phyloP scores from a whole-genome alignment of 176 grass and related monocot species.

The Areca catechu region DNA sequence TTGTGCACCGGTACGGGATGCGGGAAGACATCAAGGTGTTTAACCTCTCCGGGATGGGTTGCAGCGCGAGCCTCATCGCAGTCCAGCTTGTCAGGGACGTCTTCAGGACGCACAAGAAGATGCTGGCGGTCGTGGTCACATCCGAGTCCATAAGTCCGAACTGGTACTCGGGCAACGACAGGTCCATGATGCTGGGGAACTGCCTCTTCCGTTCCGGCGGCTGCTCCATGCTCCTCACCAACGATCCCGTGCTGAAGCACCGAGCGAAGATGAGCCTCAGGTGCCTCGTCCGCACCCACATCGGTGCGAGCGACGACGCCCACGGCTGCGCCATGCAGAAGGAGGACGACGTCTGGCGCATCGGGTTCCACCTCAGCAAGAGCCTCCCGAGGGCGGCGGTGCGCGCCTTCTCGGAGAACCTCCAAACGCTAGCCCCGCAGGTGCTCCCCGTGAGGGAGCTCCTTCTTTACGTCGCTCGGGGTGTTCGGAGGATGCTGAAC shows the following conservation, averaged over 20 bases:
- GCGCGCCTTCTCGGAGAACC: conserved; percentile 69
- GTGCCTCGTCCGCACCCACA: conserved; percentile 49
- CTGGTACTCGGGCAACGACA: conserved; percentile 87
- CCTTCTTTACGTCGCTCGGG: conserved; percentile 20
- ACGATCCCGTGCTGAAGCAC: conserved; percentile 35
- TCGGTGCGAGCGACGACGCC: conserved; percentile 49
- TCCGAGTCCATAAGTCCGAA: conserved; percentile 75
- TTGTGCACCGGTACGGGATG: conserved; percentile 46
- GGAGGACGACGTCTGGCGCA: conserved; percentile 57
- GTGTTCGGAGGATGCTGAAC: conserved; percentile 37
- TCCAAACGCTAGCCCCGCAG: conserved; percentile 45
- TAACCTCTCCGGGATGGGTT: conserved; percentile 79
- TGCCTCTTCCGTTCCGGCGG: conserved; percentile 93
- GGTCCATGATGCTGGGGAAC: conserved; percentile 95
- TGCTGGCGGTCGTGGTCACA: conserved; percentile 44
- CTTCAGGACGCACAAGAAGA: conserved; percentile 28
- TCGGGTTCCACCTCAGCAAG: conserved; percentile 86
- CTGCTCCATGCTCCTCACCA: conserved; percentile 60
- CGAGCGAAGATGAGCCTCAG: conserved; percentile 69
- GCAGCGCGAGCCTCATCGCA: conserved; percentile 55
- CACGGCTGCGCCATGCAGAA: conserved; percentile 23
- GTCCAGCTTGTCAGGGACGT: conserved; percentile 52
- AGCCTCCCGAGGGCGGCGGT: conserved; percentile 70
- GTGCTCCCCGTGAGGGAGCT: conserved; percentile 54
- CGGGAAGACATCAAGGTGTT: conserved; percentile 51